Evolutionary conservation across 306 rosid species (phyloP), one percentile per base, ranked within the genome.

Genomic region (Cucurbita argyrosperma): DNA sequence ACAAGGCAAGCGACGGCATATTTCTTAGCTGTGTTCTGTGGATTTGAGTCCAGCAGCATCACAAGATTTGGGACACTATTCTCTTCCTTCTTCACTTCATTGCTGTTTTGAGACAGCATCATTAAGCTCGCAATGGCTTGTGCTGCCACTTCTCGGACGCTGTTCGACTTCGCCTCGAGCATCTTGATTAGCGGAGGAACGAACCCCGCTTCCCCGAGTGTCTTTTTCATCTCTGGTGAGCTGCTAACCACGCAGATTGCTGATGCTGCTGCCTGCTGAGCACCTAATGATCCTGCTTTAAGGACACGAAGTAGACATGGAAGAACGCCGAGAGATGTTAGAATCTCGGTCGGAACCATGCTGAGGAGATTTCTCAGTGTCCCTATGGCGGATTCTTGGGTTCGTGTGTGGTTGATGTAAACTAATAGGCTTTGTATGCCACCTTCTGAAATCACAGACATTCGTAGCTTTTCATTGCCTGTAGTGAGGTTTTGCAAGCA

Each of bases 401-500:
- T 91, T 55, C 80, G 82, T 13, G 99, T 92, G 46, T 89, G 88
- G 35, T 90, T 87, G 1, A 93, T 89, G 81, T 89, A 93, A 58
- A 79, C 80, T 55, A 94, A 37, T 38, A 94, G 88, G 64, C 91
- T 88, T 26, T 69, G 79, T 2, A 89, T 74, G 21, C 99, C 99
- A 7, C 93, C 93, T 80, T 91, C 97, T 42, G 88, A 82, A 71
- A 91, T 80, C 35, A 91, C 96, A 23, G 80, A 80, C 79, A 84
- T 85, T 75, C 88, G 79, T n/a, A 91, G 75, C 78, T 82, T 86
- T 70, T 94, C 96, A 49, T 87, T 89, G 87, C 95, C 80, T 16
- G 92, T 83, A 47, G 99, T 88, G 77, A 94, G 95, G 77, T 94
- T 91, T 87, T 85, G 96, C 80, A 94, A 78, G 80, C 97, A 94